Evolutionary conservation across 179 eudicot species (phyloP).

Genomic region (Actinidia polygama): DNA sequence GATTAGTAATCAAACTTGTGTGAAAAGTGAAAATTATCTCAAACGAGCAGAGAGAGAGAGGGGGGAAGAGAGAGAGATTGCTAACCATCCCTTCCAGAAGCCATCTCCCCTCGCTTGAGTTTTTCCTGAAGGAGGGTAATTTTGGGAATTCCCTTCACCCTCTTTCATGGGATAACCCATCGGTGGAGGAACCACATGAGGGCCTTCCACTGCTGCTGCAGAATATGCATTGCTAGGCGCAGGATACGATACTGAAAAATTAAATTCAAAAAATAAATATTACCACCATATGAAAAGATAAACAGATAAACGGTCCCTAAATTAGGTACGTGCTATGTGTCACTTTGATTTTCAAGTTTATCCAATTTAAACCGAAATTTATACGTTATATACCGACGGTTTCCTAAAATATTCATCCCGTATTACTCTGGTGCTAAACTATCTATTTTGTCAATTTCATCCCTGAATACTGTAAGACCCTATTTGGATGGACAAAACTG

Average conservation of each 20-base stretch:
- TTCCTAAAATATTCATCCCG: no score
- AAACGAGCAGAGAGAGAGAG: background rate
- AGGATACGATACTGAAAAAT: constrained; percentile 21
- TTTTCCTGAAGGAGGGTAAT: background rate
- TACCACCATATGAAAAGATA: background rate
- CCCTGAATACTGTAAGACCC: no score
- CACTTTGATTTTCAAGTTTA: no score
- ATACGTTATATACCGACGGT: no score
- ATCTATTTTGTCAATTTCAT: no score
- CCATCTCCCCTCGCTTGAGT: constrained; percentile 23
- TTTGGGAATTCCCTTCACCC: background rate
- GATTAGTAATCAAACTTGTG: no score
- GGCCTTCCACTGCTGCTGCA: background rate
- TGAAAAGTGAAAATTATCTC: no score
- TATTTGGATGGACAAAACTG: no score
- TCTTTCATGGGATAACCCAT: constrained; percentile 20
- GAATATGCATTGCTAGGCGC: background rate
- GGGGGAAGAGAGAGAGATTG: background rate
- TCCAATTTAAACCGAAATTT: background rate
- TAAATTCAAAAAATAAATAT: no score
- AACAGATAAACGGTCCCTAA: no score
- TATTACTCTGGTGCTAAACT: no score
- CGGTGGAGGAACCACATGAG: constrained; percentile 10
- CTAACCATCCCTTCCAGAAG: constrained; percentile 26
- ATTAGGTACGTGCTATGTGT: no score